Evolutionary conservation across 495 filamentous ascomycete species (phyloP).

Genomic region (Penicillium parvum): DNA sequence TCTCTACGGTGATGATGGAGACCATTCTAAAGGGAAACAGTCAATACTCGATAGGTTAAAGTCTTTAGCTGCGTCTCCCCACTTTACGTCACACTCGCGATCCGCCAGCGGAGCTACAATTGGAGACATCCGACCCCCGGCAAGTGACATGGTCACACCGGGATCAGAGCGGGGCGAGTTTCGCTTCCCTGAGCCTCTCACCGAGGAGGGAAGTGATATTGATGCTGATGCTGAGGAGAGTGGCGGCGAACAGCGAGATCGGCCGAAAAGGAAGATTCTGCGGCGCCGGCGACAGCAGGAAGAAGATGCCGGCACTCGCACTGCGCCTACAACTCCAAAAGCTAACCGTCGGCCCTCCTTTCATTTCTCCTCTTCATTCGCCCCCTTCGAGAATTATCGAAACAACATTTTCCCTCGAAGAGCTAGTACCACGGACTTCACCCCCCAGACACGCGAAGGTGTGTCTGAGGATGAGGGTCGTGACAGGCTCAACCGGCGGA

Average conservation of each 20-base stretch:
- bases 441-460: slow-evolving; percentile 61
- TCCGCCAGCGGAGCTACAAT: slow-evolving; percentile 40
- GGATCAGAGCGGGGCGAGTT: slow-evolving; percentile 49
- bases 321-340: slow-evolving; percentile 61
- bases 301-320: slow-evolving; percentile 49
- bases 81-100: slow-evolving; percentile 40
- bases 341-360: slow-evolving; percentile 39
- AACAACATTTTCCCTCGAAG: slow-evolving; percentile 59
- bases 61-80: slow-evolving; percentile 45
- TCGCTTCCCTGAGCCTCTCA: slow-evolving; percentile 49
- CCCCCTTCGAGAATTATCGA: slow-evolving; percentile 43
- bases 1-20: slow-evolving; percentile 52
- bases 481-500: slow-evolving; percentile 60
- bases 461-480: slow-evolving; percentile 89
- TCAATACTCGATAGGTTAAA: slow-evolving; percentile 67
- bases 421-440: slow-evolving; percentile 63
- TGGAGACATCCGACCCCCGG: slow-evolving; percentile 26
- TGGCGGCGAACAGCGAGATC: slow-evolving; percentile 38
- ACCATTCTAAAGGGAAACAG: slow-evolving; percentile 50
- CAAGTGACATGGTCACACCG: slow-evolving; percentile 32
- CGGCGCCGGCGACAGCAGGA: slow-evolving; percentile 49
- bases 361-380: slow-evolving; percentile 44
- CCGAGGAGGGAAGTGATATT: slow-evolving; percentile 64
- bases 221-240: slow-evolving; percentile 78
- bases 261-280: slow-evolving; percentile 42